phyloP scores from a whole-genome alignment of 2,329 filamentous ascomycete species.

The Gliomastix tumulicola region DNA sequence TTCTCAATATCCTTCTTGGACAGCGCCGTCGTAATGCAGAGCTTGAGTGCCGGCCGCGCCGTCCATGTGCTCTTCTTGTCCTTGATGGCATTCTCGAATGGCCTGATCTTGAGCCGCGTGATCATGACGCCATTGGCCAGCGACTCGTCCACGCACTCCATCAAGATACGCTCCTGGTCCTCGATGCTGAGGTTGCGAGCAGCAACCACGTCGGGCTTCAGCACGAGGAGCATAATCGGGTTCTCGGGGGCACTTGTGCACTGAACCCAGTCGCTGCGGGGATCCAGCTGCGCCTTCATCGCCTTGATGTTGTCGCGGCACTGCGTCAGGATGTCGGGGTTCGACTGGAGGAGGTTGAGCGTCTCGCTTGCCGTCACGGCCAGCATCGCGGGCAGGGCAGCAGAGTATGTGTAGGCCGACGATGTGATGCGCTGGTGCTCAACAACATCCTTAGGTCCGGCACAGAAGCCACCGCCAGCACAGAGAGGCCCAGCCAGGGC shows the following conservation, averaged over 20 bases:
- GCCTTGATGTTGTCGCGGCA: slow-evolving; percentile 81
- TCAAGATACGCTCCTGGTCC: slow-evolving; percentile 78
- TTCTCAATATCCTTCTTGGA: slow-evolving; percentile 95
- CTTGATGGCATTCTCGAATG: slow-evolving; percentile 54
- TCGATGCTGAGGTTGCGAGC: slow-evolving; percentile 59
- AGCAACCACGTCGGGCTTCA: slow-evolving; percentile 78
- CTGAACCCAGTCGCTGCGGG: slow-evolving; percentile 84
- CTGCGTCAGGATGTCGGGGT: slow-evolving; percentile 71
- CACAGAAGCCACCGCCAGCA: slow-evolving; percentile 92
- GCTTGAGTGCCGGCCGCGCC: slow-evolving; percentile 77
- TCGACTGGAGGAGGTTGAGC: slow-evolving; percentile 76
- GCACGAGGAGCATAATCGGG: slow-evolving; percentile 73
- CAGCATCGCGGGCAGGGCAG: slow-evolving; percentile 85
- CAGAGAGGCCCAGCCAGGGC: slow-evolving; percentile 86
- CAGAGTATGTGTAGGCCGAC: slow-evolving; percentile 90
- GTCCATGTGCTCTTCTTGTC: slow-evolving; percentile 60
- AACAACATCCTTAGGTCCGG: slow-evolving; percentile 83
- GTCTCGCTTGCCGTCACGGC: slow-evolving; percentile 96
- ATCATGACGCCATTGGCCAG: slow-evolving; percentile 86
- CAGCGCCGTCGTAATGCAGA: slow-evolving; percentile 82
- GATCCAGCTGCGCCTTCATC: slow-evolving; percentile 83
- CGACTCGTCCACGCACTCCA: slow-evolving; percentile 93
- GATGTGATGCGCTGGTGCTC: slow-evolving; percentile 94
- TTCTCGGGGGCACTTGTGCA: slow-evolving; percentile 80
- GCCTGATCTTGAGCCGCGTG: slow-evolving; percentile 75